Evolutionary conservation across 768 basidiomycete species (phyloP).

Genomic region (Russula foetens): DNA sequence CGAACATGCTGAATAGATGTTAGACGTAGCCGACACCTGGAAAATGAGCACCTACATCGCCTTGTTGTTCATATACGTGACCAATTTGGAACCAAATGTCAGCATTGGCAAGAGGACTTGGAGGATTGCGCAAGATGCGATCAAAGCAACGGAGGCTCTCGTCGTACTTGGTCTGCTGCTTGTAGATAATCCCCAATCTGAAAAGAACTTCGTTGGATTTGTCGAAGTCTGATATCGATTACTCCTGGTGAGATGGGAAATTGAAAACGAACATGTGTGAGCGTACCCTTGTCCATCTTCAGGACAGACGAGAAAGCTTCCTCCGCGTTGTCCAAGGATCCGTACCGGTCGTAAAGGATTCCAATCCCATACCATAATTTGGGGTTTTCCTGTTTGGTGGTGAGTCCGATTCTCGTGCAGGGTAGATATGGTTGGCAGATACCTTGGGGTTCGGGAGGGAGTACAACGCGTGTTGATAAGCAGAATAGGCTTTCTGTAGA

Average conservation of each 20-base stretch:
- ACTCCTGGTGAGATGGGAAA: background rate
- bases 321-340: constrained; percentile 96
- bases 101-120: constrained; percentile 89
- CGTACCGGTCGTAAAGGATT: constrained; percentile 97
- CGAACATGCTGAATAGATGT: constrained; percentile 54
- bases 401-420: constrained; percentile 5
- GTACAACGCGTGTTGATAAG: constrained; percentile 97
- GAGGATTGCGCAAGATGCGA: constrained; percentile 92
- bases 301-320: constrained; percentile 96
- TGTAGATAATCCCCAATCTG: constrained; percentile 97
- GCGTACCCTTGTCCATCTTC: constrained; percentile 87
- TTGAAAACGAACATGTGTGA: background rate
- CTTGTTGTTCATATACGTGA: constrained; percentile 95
- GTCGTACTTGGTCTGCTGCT: constrained; percentile 92
- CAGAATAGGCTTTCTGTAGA: constrained; percentile 95
- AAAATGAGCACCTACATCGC: constrained; percentile 57
- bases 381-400: constrained; percentile 66
- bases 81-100: constrained; percentile 99
- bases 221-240: constrained; percentile 70
- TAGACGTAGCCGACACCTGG: constrained; percentile 11
- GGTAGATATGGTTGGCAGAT: constrained; percentile 17
- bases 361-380: constrained; percentile 99
- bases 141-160: constrained; percentile 91
- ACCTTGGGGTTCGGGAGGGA: constrained; percentile 94
- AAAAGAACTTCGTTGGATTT: constrained; percentile 99